Evolutionary conservation across 805 yeast genomes (phyloP), one percentile per base, ranked within the genome.

Genomic region (Schwanniomyces vanrijiae): DNA sequence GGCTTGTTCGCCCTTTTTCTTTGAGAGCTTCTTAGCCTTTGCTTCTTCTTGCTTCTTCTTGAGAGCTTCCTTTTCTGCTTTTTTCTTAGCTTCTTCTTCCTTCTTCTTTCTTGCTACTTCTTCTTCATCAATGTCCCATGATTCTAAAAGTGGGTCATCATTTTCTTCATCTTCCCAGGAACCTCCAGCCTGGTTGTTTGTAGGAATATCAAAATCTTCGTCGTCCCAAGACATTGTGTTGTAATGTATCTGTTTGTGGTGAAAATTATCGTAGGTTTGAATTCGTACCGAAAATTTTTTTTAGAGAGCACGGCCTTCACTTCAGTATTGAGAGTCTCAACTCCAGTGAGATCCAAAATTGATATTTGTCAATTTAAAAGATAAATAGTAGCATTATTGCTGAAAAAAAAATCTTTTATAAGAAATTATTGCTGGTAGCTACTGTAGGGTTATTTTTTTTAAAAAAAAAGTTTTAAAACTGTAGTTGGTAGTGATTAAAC

Each of bases 101-200:
- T 69, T 67, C 62, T 73, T 68, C 68, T 71, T 69, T 50, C 69
- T 73, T 46, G 76, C 80, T 43, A 77, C 84, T 58, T 85, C 94
- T 54, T 86, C 95, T 45, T 84, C 78, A 48, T 83, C 87, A 19
- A 77, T 84, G 57, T 92, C 98, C 97, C 97, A 92, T 10, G 96
- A 87, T 51, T 82, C 97, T 51, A 69, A 63, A 43, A 86, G 66
- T 21, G 85, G 77, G n/a, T 88, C 84, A 42, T 87, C 94, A 51
- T 87, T 95, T 42, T 83, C 86, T 42, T 79, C 86, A 52, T 83
- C 91, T 52, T 86, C 94, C 65, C 90, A 96, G 89, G 96, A 88
- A 33, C 88, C 81, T 42, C 81, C 84, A 48, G 83, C 78, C 28
- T 80, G 79, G 42, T 77, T 75, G 43, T 66, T 68, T 31, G 63